These are phyloP conservation scores for Macrolepiota albuminosa DNA, from an alignment of 768 basidiomycete species.

Conservation along the genomic window DNA sequence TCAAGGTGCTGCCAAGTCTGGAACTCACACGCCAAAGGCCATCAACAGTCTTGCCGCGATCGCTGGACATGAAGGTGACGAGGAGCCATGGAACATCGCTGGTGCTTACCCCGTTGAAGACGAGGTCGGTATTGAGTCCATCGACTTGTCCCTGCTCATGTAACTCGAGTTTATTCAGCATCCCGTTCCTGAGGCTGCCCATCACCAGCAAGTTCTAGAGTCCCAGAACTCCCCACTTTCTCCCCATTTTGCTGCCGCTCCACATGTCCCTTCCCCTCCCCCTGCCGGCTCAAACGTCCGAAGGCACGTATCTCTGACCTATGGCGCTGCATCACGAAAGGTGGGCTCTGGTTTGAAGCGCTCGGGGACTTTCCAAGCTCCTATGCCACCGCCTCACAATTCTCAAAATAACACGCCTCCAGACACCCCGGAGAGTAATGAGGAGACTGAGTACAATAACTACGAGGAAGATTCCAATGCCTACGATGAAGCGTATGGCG, in stretches of 20 bases:
- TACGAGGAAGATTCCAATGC: constrained; percentile 46
- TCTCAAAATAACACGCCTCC: constrained; percentile 35
- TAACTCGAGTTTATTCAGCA: constrained; percentile 18
- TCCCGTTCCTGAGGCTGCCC: constrained; percentile 22
- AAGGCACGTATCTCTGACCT: constrained; percentile 75
- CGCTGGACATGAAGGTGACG: constrained; percentile 82
- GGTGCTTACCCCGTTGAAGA: constrained; percentile 56
- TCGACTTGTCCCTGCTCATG: background rate
- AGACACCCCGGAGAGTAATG: constrained; percentile 32
- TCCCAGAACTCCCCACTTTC: constrained; percentile 54
- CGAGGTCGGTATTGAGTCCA: constrained; percentile 41
- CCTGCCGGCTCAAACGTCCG: constrained; percentile 69
- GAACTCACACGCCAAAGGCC: constrained; percentile 63
- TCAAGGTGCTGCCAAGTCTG: constrained; percentile 48
- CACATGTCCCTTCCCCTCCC: constrained; percentile 63
- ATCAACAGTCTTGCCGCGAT: constrained; percentile 84
- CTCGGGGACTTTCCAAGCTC: constrained; percentile 69
- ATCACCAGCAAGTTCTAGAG: constrained; percentile 49
- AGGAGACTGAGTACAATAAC: constrained; percentile 52
- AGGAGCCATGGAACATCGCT: constrained; percentile 81
- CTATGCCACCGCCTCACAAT: constrained; percentile 29
- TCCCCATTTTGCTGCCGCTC: constrained; percentile 48
- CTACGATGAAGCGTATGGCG: constrained; percentile 58
- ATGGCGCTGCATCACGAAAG: constrained; percentile 56
- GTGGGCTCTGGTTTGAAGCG: constrained; percentile 58